Evolutionary conservation across 768 basidiomycete genomes (phyloP), one percentile per base, ranked within the genome.

Genomic region (Porpolomopsis calyptriformis): DNA sequence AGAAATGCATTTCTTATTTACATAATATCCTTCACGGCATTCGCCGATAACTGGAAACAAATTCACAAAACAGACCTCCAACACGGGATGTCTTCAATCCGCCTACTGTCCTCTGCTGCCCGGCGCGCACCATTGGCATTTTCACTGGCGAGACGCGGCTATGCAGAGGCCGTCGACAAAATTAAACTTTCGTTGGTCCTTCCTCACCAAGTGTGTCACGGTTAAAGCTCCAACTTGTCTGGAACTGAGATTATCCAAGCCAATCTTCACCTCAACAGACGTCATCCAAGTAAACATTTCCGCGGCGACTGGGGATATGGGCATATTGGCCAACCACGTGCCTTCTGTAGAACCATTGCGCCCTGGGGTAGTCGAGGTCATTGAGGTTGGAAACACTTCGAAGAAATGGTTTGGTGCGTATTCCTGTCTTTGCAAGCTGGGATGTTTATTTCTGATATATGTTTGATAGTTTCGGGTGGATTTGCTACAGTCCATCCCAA

Each of bases 401-500:
- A 93, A 96, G 77, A 98, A 94, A 71, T 98, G 87, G 84, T 99
- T 98, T 60, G 88, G 96, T 96, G 62, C 59, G 89, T 68, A 24
- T 16, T 31, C 40, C 22, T 40, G 31, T 43, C 25, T 39, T 45
- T 27, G 45, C n/a, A 26, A 12, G 24, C 12, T 43, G 24, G 12
- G 34, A 40, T 50, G 24, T 45, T 52, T 26, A 31, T 25, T 31
- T 22, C 16, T 31, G 19, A 42, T 47, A 46, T 48, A 40, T 46
- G n/a, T 5, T 37, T 20, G 16, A 6, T 55, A 99, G 96, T 88
- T 26, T 96, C 93, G 45, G 84, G 90, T 48, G 96, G 96, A 45
- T 97, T 99, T 63, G 93, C 96, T 44, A 97, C 87, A 49, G 88
- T 99, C 33, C 96, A 99, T 67, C 90, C 91, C 27, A 91, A 93